These are phyloP conservation scores for Metarhizium sp. DNA, from an alignment of 2,329 filamentous ascomycete species.

Conservation along the genomic window DNA sequence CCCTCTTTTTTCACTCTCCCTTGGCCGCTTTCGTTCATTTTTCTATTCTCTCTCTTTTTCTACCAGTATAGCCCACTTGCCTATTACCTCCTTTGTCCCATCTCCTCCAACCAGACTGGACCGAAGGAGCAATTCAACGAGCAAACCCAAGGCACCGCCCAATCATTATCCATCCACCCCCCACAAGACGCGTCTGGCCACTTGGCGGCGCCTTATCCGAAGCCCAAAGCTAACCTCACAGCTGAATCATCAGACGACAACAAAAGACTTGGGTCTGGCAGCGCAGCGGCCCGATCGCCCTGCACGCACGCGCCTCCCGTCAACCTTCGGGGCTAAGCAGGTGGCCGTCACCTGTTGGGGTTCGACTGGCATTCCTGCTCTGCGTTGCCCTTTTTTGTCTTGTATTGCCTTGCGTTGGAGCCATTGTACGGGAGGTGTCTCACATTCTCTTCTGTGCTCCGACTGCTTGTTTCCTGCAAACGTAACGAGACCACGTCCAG, in stretches of 20 bases:
- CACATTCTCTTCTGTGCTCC: neutral
- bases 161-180: neutral
- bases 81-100: neutral
- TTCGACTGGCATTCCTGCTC: neutral
- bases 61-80: neutral
- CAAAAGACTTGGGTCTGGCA: neutral
- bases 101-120: neutral
- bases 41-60: neutral
- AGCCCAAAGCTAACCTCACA: neutral
- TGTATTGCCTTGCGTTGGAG: neutral
- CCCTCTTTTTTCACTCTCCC: too few relatives aligned
- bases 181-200: neutral
- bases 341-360: neutral
- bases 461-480: neutral
- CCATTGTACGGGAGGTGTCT: neutral
- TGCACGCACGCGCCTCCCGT: neutral
- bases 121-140: too few relatives aligned
- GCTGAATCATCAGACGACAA: neutral
- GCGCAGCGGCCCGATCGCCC: neutral
- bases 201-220: neutral
- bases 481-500: neutral
- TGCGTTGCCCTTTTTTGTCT: neutral
- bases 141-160: neutral
- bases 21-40: neutral
- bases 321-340: neutral